Evolutionary conservation across 2,329 filamentous ascomycete genomes (phyloP), one percentile per base, ranked within the genome.

Genomic region (Aspergillus sp.): DNA sequence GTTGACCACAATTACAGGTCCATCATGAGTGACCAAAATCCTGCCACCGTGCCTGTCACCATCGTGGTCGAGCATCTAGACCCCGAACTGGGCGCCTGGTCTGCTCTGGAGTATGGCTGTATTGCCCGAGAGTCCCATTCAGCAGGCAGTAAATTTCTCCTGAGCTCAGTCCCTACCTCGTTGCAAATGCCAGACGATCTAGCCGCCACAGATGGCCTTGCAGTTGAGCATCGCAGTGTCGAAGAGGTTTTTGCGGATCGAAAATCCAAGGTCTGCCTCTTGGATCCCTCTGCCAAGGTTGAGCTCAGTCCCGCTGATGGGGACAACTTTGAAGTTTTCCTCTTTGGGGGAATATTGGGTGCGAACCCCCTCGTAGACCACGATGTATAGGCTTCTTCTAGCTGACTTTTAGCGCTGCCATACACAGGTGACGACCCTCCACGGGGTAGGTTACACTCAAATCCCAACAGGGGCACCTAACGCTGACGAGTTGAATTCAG

Each of bases 1-100:
- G n/a, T 27, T 54, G 21, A 54, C 52, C n/a, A 33, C 3, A 27
- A 21, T 41, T 15, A 15, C 43, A 54, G 54, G 27, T 17, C 27
- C 56, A 60, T 45, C 41, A 73, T 73, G 71, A 53, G 55, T 56
- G 65, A 64, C 48, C 61, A 67, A 49, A 62, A 19, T 47, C 35
- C 55, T 44, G 56, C 63, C 17, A 27, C 71, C 43, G 64, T 62
- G 17, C 73, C 74, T 64, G 90, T 92, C 76, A 93, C 87, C 44
- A 97, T 95, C 77, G 90, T 98, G 69, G 93, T 98, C 67, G 93
- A 98, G 80, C 93, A 99, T 77, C 87, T 99, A 64, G 95, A 99
- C 78, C 88, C 90, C 41, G 95, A 99, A 76, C 84, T 99, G 31
- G 95, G 96, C 35, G 85, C 86, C 41, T 99, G 95, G 95, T 98